These are phyloP conservation scores for Aspergillus brunneoviolaceus DNA, from an alignment of 2,329 filamentous ascomycete genomes.

Conservation along the genomic window DNA sequence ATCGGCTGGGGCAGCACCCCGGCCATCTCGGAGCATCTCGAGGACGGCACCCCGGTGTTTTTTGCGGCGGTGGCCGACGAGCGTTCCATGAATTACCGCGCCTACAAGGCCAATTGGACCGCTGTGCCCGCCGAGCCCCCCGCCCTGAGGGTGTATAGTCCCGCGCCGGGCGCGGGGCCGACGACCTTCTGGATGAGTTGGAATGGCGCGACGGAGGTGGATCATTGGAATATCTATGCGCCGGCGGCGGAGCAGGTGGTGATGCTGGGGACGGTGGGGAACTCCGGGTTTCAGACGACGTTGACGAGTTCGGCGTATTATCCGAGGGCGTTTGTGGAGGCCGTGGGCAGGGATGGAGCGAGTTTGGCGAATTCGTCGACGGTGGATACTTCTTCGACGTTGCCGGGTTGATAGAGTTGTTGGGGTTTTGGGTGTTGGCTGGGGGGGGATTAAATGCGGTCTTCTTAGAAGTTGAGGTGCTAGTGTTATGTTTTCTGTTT, in stretches of 20 bases:
- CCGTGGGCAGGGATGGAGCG: background rate
- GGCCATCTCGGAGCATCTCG: background rate
- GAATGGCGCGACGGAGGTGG: background rate
- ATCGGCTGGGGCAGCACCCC: background rate
- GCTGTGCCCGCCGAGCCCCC: background rate
- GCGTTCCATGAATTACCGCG: background rate
- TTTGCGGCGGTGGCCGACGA: background rate
- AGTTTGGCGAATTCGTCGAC: background rate
- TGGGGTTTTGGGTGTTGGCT: no score
- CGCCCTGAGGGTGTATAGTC: background rate
- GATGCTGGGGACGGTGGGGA: background rate
- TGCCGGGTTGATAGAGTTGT: background rate
- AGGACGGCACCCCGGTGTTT: background rate
- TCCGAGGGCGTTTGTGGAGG: background rate
- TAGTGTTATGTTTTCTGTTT: no score
- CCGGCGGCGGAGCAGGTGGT: background rate
- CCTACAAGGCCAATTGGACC: background rate
- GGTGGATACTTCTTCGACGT: background rate
- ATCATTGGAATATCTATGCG: background rate
- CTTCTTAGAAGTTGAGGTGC: no score
- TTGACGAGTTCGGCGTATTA: background rate
- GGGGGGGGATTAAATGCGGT: no score
- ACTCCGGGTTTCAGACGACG: background rate
- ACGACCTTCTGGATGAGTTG: slow-evolving; percentile 1
- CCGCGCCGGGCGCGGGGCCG: background rate